Evolutionary conservation across 148 eudicot species (phyloP), one percentile per base, ranked within the genome.

Genomic region (Persicaria maculosa): DNA sequence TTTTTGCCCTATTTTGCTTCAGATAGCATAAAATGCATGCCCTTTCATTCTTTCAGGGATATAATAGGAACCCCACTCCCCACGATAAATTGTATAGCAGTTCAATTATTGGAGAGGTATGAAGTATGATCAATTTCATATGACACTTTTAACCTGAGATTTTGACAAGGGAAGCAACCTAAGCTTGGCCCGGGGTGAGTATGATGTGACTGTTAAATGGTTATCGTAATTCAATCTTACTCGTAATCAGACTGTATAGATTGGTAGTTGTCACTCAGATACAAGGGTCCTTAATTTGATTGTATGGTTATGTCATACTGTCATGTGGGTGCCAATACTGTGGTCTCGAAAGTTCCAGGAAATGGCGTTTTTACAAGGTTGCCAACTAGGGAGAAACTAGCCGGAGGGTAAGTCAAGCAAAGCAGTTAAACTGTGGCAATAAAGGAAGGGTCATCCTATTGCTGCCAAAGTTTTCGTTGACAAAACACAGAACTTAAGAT

Each of bases 31-130:
- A 57, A 19, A 52, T 12, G 55, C 55, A 57, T 57, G 62, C 19
- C 62, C 36, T 31, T 31, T 31, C 36, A 31, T 2, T 48, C 62
- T 57, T 57, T 57, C 25, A 57, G 19, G 62, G 62, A 57, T 17
- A 57, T n/a, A 19, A 19, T 19, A 57, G 19, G 25, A 57, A 57
- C 36, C 62, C 62, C 62, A 57, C 62, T 9, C 22, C 65, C 65
- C 14, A 22, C 40, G 65, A 20, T 22, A 20, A 36, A 36, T 2
- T 22, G 65, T 36, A 22, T 59, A 19, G 14, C 14, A 9, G 8
- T 61, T 25, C 68, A 61, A 61, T 61, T 61, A 61, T 25, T 61
- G 68, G 68, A 61, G 68, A 25, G 40, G 70, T 40, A 40, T 5
- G 68, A 25, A 36, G 70, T 40, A 40, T 5, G 70, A 65, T 65